Evolutionary conservation across 2,329 filamentous ascomycete species (phyloP), one percentile per base, ranked within the genome.

Genomic region (Gnomoniopsis sp.): DNA sequence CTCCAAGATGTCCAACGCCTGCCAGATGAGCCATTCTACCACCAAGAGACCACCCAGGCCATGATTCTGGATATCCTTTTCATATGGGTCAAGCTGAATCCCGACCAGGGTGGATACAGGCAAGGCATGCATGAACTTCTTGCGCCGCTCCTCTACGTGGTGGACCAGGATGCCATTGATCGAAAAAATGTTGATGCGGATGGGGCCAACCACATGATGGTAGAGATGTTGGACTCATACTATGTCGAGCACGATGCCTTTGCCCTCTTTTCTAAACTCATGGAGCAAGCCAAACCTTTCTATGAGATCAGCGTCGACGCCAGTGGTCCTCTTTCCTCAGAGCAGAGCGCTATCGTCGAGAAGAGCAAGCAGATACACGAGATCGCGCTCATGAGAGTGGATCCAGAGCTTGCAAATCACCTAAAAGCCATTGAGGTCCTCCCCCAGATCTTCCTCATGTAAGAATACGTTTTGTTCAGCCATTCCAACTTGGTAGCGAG

Each of bases 91-190:
- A 98, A 96, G 73, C 82, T 96, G 55, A 91, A 98, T 68, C 91
- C 91, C 1, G 86, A 88, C 65, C 82, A 91, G 55, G 91, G 91
- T 17, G 92, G 86, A 19, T 99, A 99, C 71, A 86, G 95, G n/a
- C 95, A 99, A 75, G 95, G 95, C 12, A 99, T 99, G 93, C 95
- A 99, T 71, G 95, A 99, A 74, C 79, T 99, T 47, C 79, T 98
- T 15, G 95, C 95, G 0, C 93, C 95, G 0, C 86, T 99, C 41
- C 77, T 97, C 7, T 91, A 91, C 81, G 89, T 91, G 2, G 77
- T 98, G 6, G 86, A 93, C 65, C 81, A 88, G 65, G 95, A 99
- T 74, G 88, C 93, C 7, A 78, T 96, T 53, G 81, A 90, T 55
- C 71, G 73, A 3, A 66, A 69, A 2, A 69, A 72, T 3, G 64